Percentiles rank a stretch among this genome's conserved stretches.
phyloP scores from a whole-genome alignment of 352 stramenopile genomes.

The Pythium phragmiticola region DNA sequence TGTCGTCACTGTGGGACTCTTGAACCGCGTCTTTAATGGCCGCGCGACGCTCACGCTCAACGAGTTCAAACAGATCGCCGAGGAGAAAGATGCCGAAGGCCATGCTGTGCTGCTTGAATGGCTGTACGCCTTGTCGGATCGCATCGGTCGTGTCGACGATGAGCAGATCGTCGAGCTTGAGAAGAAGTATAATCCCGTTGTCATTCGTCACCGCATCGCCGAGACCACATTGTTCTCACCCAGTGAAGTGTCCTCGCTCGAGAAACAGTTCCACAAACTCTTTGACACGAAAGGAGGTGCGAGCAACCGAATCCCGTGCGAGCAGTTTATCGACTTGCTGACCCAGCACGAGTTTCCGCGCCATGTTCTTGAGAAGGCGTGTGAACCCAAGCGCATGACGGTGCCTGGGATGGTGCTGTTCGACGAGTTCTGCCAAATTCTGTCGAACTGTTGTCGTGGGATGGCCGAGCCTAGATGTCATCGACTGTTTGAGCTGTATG shows the following conservation, averaged over 20 bases:
- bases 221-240: conserved; percentile 68
- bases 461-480: conserved; percentile 36
- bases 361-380: conserved; percentile 48
- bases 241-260: conserved; percentile 68
- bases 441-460: conserved; percentile 74
- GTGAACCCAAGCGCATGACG: conserved; percentile 27
- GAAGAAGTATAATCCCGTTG: conserved; percentile 75
- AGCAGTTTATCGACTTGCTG: conserved; percentile 59
- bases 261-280: conserved; percentile 77
- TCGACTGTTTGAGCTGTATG: conserved; percentile 66
- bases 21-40: conserved; percentile 59
- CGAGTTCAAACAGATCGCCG: conserved; percentile 61
- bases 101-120: conserved; percentile 63
- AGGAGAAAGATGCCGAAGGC: conserved; percentile 49
- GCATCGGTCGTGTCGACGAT: conserved; percentile 71
- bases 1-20: conserved; percentile 43
- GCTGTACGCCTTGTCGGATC: conserved; percentile 60
- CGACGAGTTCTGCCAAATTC: conserved; percentile 80
- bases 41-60: conserved; percentile 44
- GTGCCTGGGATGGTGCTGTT: conserved; percentile 64
- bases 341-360: conserved; percentile 44
- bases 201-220: conserved; percentile 76
- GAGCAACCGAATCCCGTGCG: conserved; percentile 59
- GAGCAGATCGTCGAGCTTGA: conserved; percentile 69
- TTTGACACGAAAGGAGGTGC: conserved; percentile 73